phyloP scores from a whole-genome alignment of 148 eudicot species.

The Rhododendron simsii region DNA sequence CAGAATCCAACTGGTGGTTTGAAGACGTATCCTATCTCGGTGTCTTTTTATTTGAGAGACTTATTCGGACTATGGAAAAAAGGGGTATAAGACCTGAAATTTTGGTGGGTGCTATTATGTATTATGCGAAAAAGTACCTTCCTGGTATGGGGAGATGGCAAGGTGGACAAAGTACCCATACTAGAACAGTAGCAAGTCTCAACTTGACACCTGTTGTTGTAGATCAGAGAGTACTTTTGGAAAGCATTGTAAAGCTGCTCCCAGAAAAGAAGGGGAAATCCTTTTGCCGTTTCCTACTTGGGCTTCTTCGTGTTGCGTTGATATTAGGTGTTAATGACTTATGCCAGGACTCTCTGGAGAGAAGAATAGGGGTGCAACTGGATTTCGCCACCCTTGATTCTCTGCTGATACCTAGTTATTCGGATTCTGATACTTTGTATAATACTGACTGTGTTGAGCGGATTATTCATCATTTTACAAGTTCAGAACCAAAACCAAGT shows the following conservation, averaged over 20 bases:
- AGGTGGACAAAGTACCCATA: constrained; percentile 37
- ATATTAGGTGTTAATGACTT: constrained; percentile 61
- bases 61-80: constrained; percentile 58
- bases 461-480: constrained; percentile 58
- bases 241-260: constrained; percentile 60
- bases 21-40: constrained; percentile 80
- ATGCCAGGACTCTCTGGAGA: constrained; percentile 71
- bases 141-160: constrained; percentile 89
- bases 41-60: constrained; percentile 60
- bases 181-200: constrained; percentile 72
- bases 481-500: constrained; percentile 35
- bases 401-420: constrained; percentile 76
- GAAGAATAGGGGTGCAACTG: constrained; percentile 75
- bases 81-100: constrained; percentile 73
- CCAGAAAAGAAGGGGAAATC: constrained; percentile 78
- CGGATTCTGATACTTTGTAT: constrained; percentile 75
- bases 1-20: constrained; percentile 94
- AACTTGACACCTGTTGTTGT: constrained; percentile 68
- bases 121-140: constrained; percentile 71
- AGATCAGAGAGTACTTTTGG: constrained; percentile 62
- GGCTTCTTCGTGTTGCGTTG: constrained; percentile 77
- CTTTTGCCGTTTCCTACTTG: constrained; percentile 75
- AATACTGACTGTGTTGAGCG: constrained; percentile 77
- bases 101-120: constrained; percentile 66
- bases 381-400: constrained; percentile 76